Base-by-base conservation (phyloP, 257 asterid genomes). In the Cynanchum wilfordii region DNA sequence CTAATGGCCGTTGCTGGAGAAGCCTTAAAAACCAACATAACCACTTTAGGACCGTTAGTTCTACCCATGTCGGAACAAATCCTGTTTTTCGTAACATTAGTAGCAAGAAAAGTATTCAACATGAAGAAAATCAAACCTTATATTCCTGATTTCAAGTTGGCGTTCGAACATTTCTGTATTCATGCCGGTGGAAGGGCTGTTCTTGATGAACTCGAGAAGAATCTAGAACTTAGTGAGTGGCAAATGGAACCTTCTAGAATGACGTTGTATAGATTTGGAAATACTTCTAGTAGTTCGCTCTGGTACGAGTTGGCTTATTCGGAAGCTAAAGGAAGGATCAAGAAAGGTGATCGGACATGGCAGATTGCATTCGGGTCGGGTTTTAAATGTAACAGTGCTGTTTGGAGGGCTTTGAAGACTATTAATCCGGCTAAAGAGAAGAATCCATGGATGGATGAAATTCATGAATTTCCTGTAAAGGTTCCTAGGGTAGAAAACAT, bases 21-120 rank as follows among this genome's bases (percentile, higher is more conserved):
- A 40, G 85, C 90, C 66, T 63, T 85, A 16, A 85, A 85, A 74
- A 79, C 87, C 1, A 85, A 85, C 62, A 83, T 85, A 22, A 86
- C 88, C 0, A 79, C 85, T 0, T 75, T 84, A 0, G 88, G 90
- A 5, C 94, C 94, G n/a, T 59, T 86, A 7, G 92, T 89, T 59
- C 92, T 88, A 10, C 90, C 92, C 0, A 77, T 85, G 87, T 86
- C 90, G 0, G 96, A 89, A 7, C 94, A 89, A 44, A 72, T 88
- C 15, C 51, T 84, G 5, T 88, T 89, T 59, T 82, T 89, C 2
- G 36, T 73, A 5, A 86, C 90, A 22, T 38, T 83, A 49, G 85
- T 84, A 9, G 90, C 85, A 4, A 78, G 88, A 77, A 83, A 86
- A 22, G 83, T 84, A 1, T 69, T 86, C 24, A 82, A 77, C 72